These are phyloP conservation scores for slime mould (Dictyostelium discoideum) DNA, from an alignment of 78 protist genomes.

Conservation along the genomic window dicty_2.7 NC_007088.5:5317501-5318000, in stretches of 20 bases:
- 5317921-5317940: constrained; percentile 90
- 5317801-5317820: constrained; percentile 66
- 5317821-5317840: constrained; percentile 95
- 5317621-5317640: constrained; percentile 83
- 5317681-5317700: constrained; percentile 40
- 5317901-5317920: constrained; percentile 96
- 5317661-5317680: constrained; percentile 27
- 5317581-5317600: constrained; percentile 89
- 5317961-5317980: constrained; percentile 99
- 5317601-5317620: constrained; percentile 82
- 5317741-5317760: constrained; percentile 42
- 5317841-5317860: constrained; percentile 96
- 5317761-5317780: constrained; percentile 45
- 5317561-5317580: constrained; percentile 71
- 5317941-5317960: constrained; percentile 95
- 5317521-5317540: constrained; percentile 91
- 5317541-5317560: constrained; percentile 91
- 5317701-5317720: constrained; percentile 62
- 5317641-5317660: constrained; percentile 17
- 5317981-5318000: constrained; percentile 98
- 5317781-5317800: constrained; percentile 63
- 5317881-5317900: constrained; percentile 99
- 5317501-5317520: constrained; percentile 92
- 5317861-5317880: constrained; percentile 97
- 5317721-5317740: constrained; percentile 57